These are phyloP conservation scores for Oryza australiensis DNA, from an alignment of 176 grass and related monocot genomes.

Conservation along the genomic window DNA sequence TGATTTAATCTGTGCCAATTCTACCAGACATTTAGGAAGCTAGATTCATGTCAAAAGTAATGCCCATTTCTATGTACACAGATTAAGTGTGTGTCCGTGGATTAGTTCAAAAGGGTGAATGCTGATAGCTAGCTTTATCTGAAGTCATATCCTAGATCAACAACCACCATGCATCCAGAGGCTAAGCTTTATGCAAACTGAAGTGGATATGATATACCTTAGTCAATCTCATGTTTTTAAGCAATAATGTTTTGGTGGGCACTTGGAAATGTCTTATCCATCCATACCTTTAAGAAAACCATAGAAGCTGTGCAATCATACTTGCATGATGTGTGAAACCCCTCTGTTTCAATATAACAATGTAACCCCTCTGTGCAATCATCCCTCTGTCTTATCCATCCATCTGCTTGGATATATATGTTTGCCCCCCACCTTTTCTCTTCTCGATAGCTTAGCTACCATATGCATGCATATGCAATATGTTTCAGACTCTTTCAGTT, in stretches of 20 bases:
- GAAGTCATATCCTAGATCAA: slow-evolving; percentile 5
- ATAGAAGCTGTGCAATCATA: background rate
- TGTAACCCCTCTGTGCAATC: background rate
- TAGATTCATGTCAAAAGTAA: slow-evolving; percentile 6
- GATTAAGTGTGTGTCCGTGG: background rate
- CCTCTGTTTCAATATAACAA: background rate
- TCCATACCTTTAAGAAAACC: background rate
- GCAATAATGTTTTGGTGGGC: background rate
- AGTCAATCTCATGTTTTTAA: background rate
- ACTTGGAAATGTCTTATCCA: background rate
- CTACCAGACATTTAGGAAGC: background rate
- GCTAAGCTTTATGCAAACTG: background rate
- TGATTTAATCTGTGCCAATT: background rate
- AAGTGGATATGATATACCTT: background rate
- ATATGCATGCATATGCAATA: background rate
- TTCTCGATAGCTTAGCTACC: background rate
- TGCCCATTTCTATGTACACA: background rate
- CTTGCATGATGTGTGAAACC: background rate
- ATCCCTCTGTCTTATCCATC: too few species aligned
- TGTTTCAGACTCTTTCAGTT: background rate
- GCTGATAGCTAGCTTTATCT: background rate
- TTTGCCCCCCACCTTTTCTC: slow-evolving; percentile 10
- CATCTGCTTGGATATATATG: background rate
- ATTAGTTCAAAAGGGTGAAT: slow-evolving; percentile 9
- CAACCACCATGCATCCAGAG: background rate